Evolutionary conservation across 768 basidiomycete genomes (phyloP).

Genomic region (Leccinum variicolor): DNA sequence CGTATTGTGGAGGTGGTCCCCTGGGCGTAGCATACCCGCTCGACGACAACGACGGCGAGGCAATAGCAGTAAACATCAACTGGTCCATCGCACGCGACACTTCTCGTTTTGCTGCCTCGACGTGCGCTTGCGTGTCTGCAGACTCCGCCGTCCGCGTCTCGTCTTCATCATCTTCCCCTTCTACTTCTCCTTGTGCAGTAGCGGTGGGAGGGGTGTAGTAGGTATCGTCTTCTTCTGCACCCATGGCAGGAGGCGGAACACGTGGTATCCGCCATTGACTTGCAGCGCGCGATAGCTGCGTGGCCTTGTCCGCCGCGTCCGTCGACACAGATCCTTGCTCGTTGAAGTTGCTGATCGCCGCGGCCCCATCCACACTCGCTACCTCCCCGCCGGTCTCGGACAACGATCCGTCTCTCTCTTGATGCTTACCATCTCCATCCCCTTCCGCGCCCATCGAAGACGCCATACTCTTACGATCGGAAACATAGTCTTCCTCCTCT

Average conservation of each 20-base stretch:
- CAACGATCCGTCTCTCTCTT: conserved; percentile 9
- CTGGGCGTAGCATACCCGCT: conserved; percentile 17
- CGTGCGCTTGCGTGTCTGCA: conserved; percentile 52
- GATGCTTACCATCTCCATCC: conserved; percentile 14
- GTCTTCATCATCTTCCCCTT: conserved; percentile 23
- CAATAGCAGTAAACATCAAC: conserved; percentile 39
- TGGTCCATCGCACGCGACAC: conserved; percentile 63
- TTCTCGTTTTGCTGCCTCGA: conserved; percentile 67
- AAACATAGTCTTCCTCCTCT: conserved; percentile 24
- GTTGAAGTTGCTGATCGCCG: background rate
- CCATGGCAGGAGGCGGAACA: conserved; percentile 39
- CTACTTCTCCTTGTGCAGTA: background rate
- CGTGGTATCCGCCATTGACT: conserved; percentile 30
- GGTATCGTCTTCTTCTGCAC: conserved; percentile 16
- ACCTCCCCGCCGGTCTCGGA: conserved; percentile 6
- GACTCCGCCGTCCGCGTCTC: conserved; percentile 22
- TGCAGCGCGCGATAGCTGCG: conserved; percentile 10
- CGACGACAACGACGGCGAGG: conserved; percentile 7
- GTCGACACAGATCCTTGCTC: conserved; percentile 12
- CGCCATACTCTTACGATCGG: conserved; percentile 19
- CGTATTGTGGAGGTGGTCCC: conserved; percentile 11
- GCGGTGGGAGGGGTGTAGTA: background rate
- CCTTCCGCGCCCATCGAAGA: background rate
- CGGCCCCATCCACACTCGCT: background rate
- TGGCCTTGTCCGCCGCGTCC: background rate